Evolutionary conservation across 2,329 filamentous ascomycete species (phyloP), one percentile per base, ranked within the genome.

Genomic region (Dactylellina parvicollis): DNA sequence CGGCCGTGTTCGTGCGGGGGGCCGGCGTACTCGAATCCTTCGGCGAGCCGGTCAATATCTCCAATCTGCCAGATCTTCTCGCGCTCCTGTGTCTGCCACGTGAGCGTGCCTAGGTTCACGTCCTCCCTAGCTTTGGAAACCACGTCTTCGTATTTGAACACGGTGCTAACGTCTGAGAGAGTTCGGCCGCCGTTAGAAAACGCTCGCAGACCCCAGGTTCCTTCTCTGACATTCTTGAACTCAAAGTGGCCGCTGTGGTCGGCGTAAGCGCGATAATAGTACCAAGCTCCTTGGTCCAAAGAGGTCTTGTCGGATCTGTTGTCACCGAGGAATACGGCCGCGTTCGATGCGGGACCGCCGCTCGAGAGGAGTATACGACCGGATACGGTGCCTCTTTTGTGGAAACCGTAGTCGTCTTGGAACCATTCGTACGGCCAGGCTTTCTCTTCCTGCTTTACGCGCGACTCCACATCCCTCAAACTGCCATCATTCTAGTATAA

Each of bases 351-450:
- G 12, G 83, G 82, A 1, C 83, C 81, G 4, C 84, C 84, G 69
- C 85, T 83, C 14, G 81, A 83, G 10, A 86, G 80, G 0, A 80
- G 69, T 0, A 86, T 79, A 8, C 77, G 80, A 44, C 84, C 84
- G 9, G 79, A 79, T 8, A 86, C 80, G 8, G 80, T 80, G 42
- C 83, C 83, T 24, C 84, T 83, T n/a, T 81, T 79, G n/a, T 84
- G 82, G 77, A 85, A 86, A 14, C 54, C 54, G 2, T 79, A 79
- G 0, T 79, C 77, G 74, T 84, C 79, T 4, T 82, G 78, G 73
- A 85, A 81, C 84, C 84, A 86, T 20, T 79, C 75, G 76, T 86
- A 86, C 0, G 84, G 84, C 81, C 83, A 86, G 0, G 78, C 78
- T 3, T 78, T 64, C 36, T 81, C 80, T 76, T 86, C 84, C 24